These are phyloP conservation scores for Rhytidhysteron rufulum DNA, from an alignment of 2,329 filamentous ascomycete species.

Conservation along the genomic window DNA sequence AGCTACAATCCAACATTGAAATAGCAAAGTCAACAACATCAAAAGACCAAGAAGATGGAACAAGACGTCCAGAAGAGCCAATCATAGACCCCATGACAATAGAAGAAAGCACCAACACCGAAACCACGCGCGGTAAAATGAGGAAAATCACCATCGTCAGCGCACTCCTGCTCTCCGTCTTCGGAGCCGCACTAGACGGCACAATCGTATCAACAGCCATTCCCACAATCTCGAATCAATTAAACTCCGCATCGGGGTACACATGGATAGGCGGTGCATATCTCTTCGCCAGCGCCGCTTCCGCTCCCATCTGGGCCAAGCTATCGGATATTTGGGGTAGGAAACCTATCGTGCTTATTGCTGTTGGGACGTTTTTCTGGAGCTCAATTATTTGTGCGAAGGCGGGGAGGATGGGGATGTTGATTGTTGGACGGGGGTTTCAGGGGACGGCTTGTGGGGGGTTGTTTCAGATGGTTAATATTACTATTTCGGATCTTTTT, in stretches of 20 bases:
- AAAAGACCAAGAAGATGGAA: no score
- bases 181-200: conserved; percentile 42
- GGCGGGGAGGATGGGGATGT: conserved; percentile 42
- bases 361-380: conserved; percentile 44
- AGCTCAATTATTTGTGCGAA: conserved; percentile 45
- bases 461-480: conserved; percentile 44
- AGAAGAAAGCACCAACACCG: no score
- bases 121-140: conserved; percentile 1
- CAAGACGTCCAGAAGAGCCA: no score
- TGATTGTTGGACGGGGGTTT: conserved; percentile 48
- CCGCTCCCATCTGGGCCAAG: conserved; percentile 67
- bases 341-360: conserved; percentile 50
- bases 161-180: conserved; percentile 36
- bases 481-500: conserved; percentile 51
- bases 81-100: no score
- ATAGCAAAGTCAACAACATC: no score
- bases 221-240: conserved; percentile 60
- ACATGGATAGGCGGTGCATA: conserved; percentile 76
- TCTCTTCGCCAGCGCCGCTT: conserved; percentile 64
- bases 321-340: conserved; percentile 57
- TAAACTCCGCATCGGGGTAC: conserved; percentile 66
- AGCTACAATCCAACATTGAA: no score
- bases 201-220: conserved; percentile 64
- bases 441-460: conserved; percentile 50
- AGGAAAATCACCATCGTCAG: conserved; percentile 23